Conservation (phyloP, 768 basidiomycete species). For the Hygrophoropsis aurantiaca region DNA sequence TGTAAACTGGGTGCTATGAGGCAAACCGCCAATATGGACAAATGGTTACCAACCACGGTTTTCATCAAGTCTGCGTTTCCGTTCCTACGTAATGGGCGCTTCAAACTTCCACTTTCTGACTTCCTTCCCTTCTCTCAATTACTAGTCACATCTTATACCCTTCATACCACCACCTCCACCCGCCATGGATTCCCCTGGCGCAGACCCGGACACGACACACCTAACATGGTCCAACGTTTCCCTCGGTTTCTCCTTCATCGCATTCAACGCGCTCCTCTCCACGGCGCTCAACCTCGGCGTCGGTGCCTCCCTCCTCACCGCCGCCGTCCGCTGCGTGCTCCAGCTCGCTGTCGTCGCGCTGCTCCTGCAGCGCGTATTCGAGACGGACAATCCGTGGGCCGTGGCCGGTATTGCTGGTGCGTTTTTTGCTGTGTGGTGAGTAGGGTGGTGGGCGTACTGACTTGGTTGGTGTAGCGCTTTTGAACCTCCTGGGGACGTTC, state of each 20-base stretch:
- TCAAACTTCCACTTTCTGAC: no score
- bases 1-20: no score
- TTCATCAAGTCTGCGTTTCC: no score
- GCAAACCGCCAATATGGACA: no score
- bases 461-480: constrained; percentile 57
- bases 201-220: constrained; percentile 20
- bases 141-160: no score
- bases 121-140: no score
- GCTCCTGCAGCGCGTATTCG: constrained; percentile 72
- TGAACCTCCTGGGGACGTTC: constrained; percentile 76
- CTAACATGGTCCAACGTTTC: constrained; percentile 73
- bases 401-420: constrained; percentile 72
- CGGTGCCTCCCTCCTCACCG: constrained; percentile 63
- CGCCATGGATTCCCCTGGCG: no score
- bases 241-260: constrained; percentile 73
- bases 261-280: constrained; percentile 70
- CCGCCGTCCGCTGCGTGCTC: constrained; percentile 71
- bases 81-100: no score
- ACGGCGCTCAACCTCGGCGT: constrained; percentile 64
- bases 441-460: no score
- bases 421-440: no score
- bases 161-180: no score
- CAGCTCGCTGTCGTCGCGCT: constrained; percentile 77
- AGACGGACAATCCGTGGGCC: constrained; percentile 70
- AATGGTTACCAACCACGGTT: no score